Conservation (phyloP, 2,329 filamentous ascomycete species). For the Pleurostoma richardsiae region DNA sequence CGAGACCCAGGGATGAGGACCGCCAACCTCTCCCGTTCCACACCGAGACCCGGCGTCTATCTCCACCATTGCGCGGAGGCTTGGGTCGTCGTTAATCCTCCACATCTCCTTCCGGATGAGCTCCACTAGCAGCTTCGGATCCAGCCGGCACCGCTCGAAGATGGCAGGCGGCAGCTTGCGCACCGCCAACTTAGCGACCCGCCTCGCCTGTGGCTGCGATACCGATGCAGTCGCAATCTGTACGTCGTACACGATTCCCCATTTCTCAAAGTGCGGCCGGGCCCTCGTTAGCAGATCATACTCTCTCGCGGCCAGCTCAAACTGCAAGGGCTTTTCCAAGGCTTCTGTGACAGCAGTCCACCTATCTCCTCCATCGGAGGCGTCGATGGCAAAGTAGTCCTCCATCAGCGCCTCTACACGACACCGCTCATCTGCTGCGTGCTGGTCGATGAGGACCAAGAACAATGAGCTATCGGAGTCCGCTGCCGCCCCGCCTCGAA, state of each 20-base stretch:
- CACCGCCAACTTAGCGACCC: constrained; percentile 30
- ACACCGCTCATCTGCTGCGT: constrained; percentile 87
- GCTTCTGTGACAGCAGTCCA: constrained; percentile 23
- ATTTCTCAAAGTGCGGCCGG: constrained; percentile 55
- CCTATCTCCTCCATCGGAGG: not conserved
- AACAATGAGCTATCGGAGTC: constrained; percentile 15
- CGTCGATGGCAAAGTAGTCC: constrained; percentile 35
- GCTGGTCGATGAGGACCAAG: constrained; percentile 82
- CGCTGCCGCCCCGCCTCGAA: constrained; percentile 9
- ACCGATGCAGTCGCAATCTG: not conserved
- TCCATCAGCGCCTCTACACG: constrained; percentile 69
- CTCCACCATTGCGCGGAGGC: not conserved
- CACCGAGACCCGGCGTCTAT: too few relatives aligned
- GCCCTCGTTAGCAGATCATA: constrained; percentile 48
- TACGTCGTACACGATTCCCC: constrained; percentile 67
- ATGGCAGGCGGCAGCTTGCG: constrained; percentile 64
- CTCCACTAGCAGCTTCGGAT: constrained; percentile 68
- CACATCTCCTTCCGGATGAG: constrained; percentile 73
- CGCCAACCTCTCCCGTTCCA: not conserved
- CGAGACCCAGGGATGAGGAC: constrained; percentile 46
- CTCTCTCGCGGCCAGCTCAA: constrained; percentile 62
- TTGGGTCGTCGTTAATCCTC: constrained; percentile 48
- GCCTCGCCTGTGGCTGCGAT: constrained; percentile 24
- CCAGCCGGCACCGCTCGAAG: constrained; percentile 65
- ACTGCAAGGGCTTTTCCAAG: constrained; percentile 52